Evolutionary conservation across 495 filamentous ascomycete species (phyloP).

Genomic region (Bathelium albidoporum): DNA sequence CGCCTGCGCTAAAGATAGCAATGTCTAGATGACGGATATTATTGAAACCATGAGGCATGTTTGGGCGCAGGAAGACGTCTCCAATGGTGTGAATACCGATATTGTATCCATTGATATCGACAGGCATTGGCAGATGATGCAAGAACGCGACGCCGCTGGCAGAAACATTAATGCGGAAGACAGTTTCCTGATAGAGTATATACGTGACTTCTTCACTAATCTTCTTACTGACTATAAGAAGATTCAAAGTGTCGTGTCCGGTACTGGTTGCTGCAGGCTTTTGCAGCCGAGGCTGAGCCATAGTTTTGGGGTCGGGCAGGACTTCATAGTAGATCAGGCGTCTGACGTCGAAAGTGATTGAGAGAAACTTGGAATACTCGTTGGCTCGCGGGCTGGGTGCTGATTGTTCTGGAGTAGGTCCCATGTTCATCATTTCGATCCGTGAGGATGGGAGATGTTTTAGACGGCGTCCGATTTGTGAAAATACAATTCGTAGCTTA

Average conservation of each 20-base stretch:
- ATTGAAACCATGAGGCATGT: neutral
- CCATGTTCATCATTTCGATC: neutral
- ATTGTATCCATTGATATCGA: neutral
- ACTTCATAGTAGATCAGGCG: constrained; percentile 5
- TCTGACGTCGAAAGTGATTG: constrained; percentile 5
- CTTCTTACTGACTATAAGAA: constrained; percentile 15
- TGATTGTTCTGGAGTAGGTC: neutral
- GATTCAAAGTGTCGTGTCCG: constrained; percentile 4
- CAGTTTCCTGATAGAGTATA: constrained; percentile 15
- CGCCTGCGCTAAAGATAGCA: too few species aligned
- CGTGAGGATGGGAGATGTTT: too few species aligned
- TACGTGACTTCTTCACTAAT: constrained; percentile 8
- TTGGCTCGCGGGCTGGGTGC: constrained; percentile 2
- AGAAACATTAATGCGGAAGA: constrained; percentile 16
- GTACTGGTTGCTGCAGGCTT: neutral
- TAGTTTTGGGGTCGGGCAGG: neutral
- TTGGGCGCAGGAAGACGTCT: constrained; percentile 6
- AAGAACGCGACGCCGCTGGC: constrained; percentile 16
- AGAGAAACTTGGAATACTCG: constrained; percentile 3
- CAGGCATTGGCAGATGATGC: constrained; percentile 8
- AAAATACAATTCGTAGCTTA: too few species aligned
- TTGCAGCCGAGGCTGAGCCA: neutral
- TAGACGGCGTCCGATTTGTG: too few species aligned
- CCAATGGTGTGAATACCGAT: constrained; percentile 7
- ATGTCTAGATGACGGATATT: constrained; percentile 1